Evolutionary conservation across 495 filamentous ascomycete genomes (phyloP).

Genomic region (Xylaria nigripes): DNA sequence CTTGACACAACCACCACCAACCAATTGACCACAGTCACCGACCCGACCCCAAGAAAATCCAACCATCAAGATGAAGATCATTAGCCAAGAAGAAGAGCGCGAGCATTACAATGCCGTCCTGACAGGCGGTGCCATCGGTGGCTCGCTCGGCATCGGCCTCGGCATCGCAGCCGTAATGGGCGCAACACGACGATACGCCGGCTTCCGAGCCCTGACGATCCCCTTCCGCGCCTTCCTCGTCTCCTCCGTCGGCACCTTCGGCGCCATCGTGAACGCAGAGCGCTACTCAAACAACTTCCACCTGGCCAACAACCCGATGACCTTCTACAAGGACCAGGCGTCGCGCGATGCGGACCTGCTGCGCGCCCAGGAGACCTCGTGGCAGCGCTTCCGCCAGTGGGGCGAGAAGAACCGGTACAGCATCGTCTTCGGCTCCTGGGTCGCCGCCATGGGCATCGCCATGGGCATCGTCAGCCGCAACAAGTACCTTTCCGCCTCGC

Average conservation of each 20-base stretch:
- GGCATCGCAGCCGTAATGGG: slow-evolving; percentile 56
- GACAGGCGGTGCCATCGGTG: slow-evolving; percentile 68
- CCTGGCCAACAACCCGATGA: slow-evolving; percentile 53
- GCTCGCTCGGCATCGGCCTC: slow-evolving; percentile 51
- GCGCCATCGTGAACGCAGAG: slow-evolving; percentile 80
- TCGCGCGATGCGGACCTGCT: slow-evolving; percentile 31
- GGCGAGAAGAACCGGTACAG: slow-evolving; percentile 77
- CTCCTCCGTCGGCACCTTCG: slow-evolving; percentile 74
- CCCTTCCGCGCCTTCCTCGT: slow-evolving; percentile 87
- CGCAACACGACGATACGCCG: slow-evolving; percentile 56
- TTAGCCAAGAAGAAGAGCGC: slow-evolving; percentile 86
- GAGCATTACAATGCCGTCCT: slow-evolving; percentile 58
- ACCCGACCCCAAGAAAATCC: not conserved
- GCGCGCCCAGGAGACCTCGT: slow-evolving; percentile 40
- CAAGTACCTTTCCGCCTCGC: slow-evolving; percentile 61
- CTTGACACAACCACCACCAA: not conserved
- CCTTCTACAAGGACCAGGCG: slow-evolving; percentile 57
- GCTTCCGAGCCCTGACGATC: slow-evolving; percentile 69
- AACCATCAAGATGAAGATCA: slow-evolving; percentile 69
- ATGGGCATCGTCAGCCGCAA: slow-evolving; percentile 72
- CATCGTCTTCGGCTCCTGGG: slow-evolving; percentile 80
- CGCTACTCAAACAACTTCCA: slow-evolving; percentile 69
- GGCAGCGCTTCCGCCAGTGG: slow-evolving; percentile 44
- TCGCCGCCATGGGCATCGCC: slow-evolving; percentile 69
- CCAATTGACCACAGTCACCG: not conserved